Evolutionary conservation across 164 flowering plant genomes (phyloP), one percentile per base, ranked within the genome.

Genomic region (Liquidambar formosana): DNA sequence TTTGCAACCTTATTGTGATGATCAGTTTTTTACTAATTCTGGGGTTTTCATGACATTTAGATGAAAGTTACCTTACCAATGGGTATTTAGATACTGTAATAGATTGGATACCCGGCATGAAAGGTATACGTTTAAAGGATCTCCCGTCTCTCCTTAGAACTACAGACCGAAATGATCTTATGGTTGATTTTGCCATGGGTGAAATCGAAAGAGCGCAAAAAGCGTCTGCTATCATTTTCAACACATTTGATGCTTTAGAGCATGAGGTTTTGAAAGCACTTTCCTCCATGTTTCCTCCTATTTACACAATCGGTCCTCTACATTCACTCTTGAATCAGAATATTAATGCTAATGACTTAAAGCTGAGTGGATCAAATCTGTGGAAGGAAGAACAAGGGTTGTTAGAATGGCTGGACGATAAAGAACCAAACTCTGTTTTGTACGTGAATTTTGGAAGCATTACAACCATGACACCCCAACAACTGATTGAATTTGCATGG

Each of bases 371-470:
- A 5, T 78, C 82, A 0, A 86, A 70, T 60, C 67, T 86, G 1
- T 86, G 90, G 90, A 78, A 59, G 61, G 87, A 84, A 60, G 84
- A 86, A 0, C 9, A n/a, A 0, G 69, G 60, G 22, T 80, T 81
- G 43, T 28, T 82, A 5, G 71, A 77, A 5, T 86, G 90, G 90
- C 71, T 86, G 8, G 73, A 79, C 38, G 16, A 73, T 0, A 76
- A 78, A 56, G 73, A 71, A 18, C 77, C 80, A n/a, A 70, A 53
- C 9, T 80, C 85, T 0, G 86, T 84, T 1, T 65, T 86, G 15
- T 82, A 80, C 44, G 89, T 86, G 44, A 84, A 86, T 43, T 83
- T 77, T 60, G 90, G 88, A 0, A 86, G 88, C 73, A 66, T 80
- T 3, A 66, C 83, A 0, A 79, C 77, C 1, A 64, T 84, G 79